phyloP scores from a whole-genome alignment of 768 basidiomycete genomes.

The Jaapia argillacea region DNA sequence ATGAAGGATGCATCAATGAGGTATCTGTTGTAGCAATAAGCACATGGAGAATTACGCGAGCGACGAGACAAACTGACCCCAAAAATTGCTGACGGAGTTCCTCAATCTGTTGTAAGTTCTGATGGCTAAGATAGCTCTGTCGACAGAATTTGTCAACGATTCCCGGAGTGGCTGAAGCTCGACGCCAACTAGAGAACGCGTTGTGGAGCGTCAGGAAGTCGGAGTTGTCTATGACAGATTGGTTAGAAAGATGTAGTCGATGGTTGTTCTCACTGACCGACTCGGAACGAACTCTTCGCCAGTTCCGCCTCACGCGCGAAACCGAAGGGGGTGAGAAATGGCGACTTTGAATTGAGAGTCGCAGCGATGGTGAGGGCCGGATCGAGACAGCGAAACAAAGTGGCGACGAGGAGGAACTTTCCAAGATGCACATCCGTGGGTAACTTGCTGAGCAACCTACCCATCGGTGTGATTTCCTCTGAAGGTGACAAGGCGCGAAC shows the following conservation, averaged over 20 bases:
- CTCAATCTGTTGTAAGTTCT: constrained; percentile 94
- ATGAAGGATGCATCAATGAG: constrained; percentile 86
- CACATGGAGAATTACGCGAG: background rate
- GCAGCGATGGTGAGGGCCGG: constrained; percentile 96
- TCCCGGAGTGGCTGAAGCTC: constrained; percentile 43
- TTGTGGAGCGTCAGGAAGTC: constrained; percentile 93
- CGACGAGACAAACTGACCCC: constrained; percentile 7
- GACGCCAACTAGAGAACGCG: constrained; percentile 82
- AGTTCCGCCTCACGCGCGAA: constrained; percentile 79
- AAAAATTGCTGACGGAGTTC: constrained; percentile 79
- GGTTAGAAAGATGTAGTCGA: background rate
- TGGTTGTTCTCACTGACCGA: constrained; percentile 36
- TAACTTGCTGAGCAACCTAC: constrained; percentile 78
- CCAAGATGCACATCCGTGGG: constrained; percentile 95
- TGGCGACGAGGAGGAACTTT: constrained; percentile 82
- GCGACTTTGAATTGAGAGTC: constrained; percentile 84
- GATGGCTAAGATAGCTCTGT: constrained; percentile 73
- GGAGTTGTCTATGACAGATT: constrained; percentile 60
- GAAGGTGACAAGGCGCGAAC: constrained; percentile 75
- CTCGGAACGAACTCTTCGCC: constrained; percentile 71
- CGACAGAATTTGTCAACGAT: constrained; percentile 71
- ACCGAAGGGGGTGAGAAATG: constrained; percentile 85
- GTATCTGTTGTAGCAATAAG: constrained; percentile 38
- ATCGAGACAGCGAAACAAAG: constrained; percentile 83
- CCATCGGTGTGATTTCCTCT: constrained; percentile 95